Evolutionary conservation across 176 grass and related monocot genomes (phyloP).

Genomic region (Tuctoria greenei): DNA sequence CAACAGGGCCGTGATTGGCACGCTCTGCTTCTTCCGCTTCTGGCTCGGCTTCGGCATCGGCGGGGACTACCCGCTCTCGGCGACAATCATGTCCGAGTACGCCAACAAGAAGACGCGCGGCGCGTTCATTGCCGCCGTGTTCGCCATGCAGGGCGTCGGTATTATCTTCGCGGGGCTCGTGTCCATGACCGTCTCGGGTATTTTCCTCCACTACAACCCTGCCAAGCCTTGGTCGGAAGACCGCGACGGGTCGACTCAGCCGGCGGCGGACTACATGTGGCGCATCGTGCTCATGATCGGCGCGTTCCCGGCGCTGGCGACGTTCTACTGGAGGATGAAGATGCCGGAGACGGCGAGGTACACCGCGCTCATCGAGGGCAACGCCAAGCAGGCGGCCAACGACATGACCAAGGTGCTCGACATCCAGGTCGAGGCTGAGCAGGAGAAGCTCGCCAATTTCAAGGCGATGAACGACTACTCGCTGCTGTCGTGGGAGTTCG

Average conservation of each 20-base stretch:
- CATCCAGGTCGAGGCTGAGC: conserved; percentile 14
- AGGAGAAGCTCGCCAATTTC: conserved; percentile 30
- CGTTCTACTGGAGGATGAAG: conserved; percentile 64
- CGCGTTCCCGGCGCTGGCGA: conserved; percentile 40
- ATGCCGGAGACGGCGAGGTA: conserved; percentile 69
- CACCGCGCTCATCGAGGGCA: conserved; percentile 37
- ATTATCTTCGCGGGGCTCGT: conserved; percentile 62
- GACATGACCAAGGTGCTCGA: conserved; percentile 29
- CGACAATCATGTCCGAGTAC: conserved; percentile 67
- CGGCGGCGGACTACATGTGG: conserved; percentile 42
- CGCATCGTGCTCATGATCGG: conserved; percentile 49
- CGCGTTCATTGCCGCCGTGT: conserved; percentile 54
- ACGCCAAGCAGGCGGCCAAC: conserved; percentile 31
- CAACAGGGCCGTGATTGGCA: conserved; percentile 37
- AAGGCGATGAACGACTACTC: conserved; percentile 33
- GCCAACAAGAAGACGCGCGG: conserved; percentile 61
- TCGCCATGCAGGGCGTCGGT: conserved; percentile 60
- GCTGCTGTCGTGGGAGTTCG: conserved; percentile 37
- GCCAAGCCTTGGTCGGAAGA: background rate
- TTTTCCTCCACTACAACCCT: conserved; percentile 32
- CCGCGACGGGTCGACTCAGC: background rate
- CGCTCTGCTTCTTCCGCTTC: conserved; percentile 63
- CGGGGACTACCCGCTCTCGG: conserved; percentile 71
- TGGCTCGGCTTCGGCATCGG: conserved; percentile 69
- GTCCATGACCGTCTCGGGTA: conserved; percentile 44